A percentile compares a stretch with the other conserved stretches of the same genome.
phyloP scores from a whole-genome alignment of 2,329 filamentous ascomycete genomes.

The Daldinia sp. region DNA sequence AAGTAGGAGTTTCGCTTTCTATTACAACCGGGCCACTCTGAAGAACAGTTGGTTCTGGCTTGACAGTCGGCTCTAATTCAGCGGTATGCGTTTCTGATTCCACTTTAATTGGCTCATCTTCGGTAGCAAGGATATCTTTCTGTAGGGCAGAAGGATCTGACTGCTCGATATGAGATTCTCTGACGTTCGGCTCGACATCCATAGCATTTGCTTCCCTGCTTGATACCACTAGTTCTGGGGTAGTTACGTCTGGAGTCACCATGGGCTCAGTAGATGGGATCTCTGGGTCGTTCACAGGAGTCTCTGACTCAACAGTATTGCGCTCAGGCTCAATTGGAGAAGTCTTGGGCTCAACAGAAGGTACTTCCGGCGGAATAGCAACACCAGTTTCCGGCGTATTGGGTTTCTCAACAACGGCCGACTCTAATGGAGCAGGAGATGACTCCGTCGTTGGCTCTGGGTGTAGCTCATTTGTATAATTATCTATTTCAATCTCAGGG shows the following conservation, averaged over 20 bases:
- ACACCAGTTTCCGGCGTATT: not conserved
- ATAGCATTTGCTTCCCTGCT: not conserved
- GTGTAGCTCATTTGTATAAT: not conserved
- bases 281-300: conserved; percentile 10
- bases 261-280: not conserved
- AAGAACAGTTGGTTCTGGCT: conserved; percentile 16
- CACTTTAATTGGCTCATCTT: not conserved
- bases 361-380: not conserved
- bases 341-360: not conserved
- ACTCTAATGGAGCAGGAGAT: not conserved
- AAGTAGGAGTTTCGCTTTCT: conserved; percentile 9
- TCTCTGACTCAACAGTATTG: conserved; percentile 2
- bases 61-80: conserved; percentile 5
- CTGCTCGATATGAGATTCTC: not conserved
- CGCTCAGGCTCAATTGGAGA: conserved; percentile 7
- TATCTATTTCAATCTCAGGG: not conserved
- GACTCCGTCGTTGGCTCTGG: not conserved
- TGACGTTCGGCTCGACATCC: not conserved
- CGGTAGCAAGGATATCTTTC: not conserved
- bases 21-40: conserved; percentile 5
- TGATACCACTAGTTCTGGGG: not conserved
- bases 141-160: not conserved
- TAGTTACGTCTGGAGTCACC: too few species aligned
- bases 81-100: conserved; percentile 5
- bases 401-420: conserved; percentile 8